These are phyloP conservation scores for Penicillium sp. DNA, from an alignment of 2,329 filamentous ascomycete species.

Conservation along the genomic window DNA sequence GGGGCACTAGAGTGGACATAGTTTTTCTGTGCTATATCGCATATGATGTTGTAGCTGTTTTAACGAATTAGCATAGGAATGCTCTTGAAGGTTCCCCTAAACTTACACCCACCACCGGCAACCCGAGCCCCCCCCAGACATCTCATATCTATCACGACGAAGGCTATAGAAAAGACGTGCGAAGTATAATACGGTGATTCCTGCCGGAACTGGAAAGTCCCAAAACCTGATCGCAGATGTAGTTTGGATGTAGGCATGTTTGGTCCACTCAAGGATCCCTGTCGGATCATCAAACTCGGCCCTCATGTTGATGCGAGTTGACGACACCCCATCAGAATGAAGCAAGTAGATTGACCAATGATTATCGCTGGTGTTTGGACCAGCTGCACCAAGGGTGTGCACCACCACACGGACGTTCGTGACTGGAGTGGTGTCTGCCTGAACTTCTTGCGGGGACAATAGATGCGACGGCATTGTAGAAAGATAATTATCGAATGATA, in stretches of 20 bases:
- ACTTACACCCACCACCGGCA: slow-evolving; percentile 11
- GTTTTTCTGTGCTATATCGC: slow-evolving; percentile 1
- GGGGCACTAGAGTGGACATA: slow-evolving; percentile 1
- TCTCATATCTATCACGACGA: slow-evolving; percentile 9
- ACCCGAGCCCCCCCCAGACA: slow-evolving; percentile 11
- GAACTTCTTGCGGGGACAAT: slow-evolving; percentile 1
- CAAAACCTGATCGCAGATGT: slow-evolving; percentile 1
- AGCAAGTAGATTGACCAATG: background rate
- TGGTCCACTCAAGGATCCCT: slow-evolving; percentile 1
- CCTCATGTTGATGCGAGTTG: slow-evolving; percentile 1
- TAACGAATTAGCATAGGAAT: background rate
- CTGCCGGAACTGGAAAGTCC: slow-evolving; percentile 1
- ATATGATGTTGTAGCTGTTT: slow-evolving; percentile 1
- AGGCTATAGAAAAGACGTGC: slow-evolving; percentile 1
- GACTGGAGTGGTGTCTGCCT: slow-evolving; percentile 1
- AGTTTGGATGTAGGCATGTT: slow-evolving; percentile 1
- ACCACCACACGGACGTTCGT: background rate
- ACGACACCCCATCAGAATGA: background rate
- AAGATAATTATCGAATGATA: background rate
- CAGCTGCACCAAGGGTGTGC: background rate
- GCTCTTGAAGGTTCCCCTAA: background rate
- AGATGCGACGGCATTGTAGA: background rate
- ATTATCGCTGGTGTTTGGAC: slow-evolving; percentile 1
- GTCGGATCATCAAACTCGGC: slow-evolving; percentile 1
- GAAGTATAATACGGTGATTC: background rate